A percentile compares a stretch with the other conserved stretches of the same genome.
These are phyloP conservation scores for Turnera subulata DNA, from an alignment of 345 rosid species.

Conservation along the genomic window DNA sequence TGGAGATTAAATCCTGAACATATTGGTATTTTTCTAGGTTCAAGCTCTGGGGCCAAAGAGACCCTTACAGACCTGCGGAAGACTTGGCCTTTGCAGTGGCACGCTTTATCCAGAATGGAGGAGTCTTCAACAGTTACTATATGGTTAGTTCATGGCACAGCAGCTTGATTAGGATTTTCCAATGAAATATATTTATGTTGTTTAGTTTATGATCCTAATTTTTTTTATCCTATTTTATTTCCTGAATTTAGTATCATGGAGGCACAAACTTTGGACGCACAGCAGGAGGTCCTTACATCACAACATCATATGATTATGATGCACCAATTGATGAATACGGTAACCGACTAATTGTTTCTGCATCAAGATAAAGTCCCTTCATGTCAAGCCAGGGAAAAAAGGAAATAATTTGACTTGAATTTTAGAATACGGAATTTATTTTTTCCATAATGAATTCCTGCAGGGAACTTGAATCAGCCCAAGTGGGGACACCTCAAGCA, in stretches of 20 bases:
- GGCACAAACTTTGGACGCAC: constrained; percentile 24
- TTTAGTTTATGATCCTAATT: background rate
- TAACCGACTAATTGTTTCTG: background rate
- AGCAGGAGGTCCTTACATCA: constrained; percentile 19
- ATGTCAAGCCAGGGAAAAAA: too few relatives aligned
- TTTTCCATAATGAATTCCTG: too few relatives aligned
- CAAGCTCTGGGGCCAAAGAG: constrained; percentile 10
- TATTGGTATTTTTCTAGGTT: constrained; percentile 20
- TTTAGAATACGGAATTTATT: too few relatives aligned
- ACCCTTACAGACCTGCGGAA: constrained; percentile 19
- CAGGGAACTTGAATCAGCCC: constrained; percentile 16
- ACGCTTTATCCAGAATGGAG: constrained; percentile 15
- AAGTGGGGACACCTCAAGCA: constrained; percentile 14
- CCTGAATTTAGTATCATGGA: constrained; percentile 14
- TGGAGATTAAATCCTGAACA: background rate
- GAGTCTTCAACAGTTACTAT: constrained; percentile 13
- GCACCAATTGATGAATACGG: constrained; percentile 19
- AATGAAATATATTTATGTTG: background rate
- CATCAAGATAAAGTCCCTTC: too few relatives aligned
- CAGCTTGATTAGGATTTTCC: background rate
- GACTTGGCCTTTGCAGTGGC: constrained; percentile 20
- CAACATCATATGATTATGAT: constrained; percentile 15
- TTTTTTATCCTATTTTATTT: background rate
- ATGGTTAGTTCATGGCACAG: constrained; percentile 24
- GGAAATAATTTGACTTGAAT: too few relatives aligned